Percentiles rank a stretch among this genome's conserved stretches.
Evolutionary conservation across 163 green algal genomes (phyloP).

Genomic region (Scenedesmus sp.): DNA sequence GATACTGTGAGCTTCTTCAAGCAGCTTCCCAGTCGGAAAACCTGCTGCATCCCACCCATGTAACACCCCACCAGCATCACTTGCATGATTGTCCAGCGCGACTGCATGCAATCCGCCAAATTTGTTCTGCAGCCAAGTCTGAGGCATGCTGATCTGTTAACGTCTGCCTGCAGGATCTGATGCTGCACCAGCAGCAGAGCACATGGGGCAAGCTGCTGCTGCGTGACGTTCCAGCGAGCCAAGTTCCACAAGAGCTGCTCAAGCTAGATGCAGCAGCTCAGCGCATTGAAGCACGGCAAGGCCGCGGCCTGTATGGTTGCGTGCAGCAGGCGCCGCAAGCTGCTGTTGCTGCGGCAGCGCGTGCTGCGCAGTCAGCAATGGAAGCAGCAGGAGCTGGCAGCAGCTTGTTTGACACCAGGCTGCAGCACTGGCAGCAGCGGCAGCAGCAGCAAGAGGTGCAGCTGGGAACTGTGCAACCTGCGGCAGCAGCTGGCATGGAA

Average conservation of each 20-base stretch:
- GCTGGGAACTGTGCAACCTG: not conserved
- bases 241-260: not conserved
- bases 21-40: too few relatives aligned
- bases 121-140: too few relatives aligned
- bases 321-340: slow-evolving; percentile 8
- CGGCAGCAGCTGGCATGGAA: not conserved
- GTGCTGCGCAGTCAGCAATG: not conserved
- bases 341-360: not conserved
- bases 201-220: slow-evolving; percentile 14
- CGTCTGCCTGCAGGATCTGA: not conserved
- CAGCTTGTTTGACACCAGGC: slow-evolving; percentile 4
- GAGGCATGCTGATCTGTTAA: too few relatives aligned
- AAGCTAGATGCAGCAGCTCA: not conserved
- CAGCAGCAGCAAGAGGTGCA: not conserved
- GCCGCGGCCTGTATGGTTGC: not conserved
- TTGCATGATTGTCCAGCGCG: too few relatives aligned
- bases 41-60: too few relatives aligned
- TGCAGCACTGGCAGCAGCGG: not conserved
- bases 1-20: too few relatives aligned
- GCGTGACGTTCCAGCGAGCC: not conserved
- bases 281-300: not conserved
- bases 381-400: slow-evolving; percentile 2
- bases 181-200: slow-evolving; percentile 7
- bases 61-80: too few relatives aligned
- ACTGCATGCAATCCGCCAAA: too few relatives aligned